Conservation (phyloP, 106 monocot species). For the Chionographis japonica region DNA sequence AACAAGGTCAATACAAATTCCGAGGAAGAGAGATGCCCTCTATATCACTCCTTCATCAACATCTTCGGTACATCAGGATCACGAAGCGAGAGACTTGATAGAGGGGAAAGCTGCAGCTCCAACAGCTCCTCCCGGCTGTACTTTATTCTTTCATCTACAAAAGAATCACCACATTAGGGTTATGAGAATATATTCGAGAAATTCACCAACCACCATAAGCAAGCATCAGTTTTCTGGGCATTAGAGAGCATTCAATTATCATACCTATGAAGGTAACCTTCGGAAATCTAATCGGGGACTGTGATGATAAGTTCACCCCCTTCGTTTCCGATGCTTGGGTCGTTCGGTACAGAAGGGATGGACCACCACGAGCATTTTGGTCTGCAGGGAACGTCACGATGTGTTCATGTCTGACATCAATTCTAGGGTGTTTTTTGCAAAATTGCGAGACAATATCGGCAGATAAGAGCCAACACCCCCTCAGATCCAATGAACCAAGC, state of each 20-base stretch:
- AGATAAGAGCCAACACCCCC: conserved; percentile 83
- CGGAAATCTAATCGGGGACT: neutral
- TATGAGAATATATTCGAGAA: neutral
- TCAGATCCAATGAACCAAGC: conserved; percentile 59
- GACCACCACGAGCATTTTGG: conserved; percentile 4
- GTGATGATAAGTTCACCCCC: conserved; percentile 14
- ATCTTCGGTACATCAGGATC: conserved; percentile 13
- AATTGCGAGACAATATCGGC: conserved; percentile 49
- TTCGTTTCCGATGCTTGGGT: conserved; percentile 12
- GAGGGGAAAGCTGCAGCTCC: conserved; percentile 37
- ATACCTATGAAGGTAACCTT: conserved; percentile 38
- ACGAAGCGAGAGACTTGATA: conserved; percentile 10
- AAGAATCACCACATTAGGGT: neutral
- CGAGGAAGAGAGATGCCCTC: no score
- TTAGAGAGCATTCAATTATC: neutral
- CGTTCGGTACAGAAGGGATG: conserved; percentile 3
- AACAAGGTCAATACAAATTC: no score
- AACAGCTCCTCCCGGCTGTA: conserved; percentile 67
- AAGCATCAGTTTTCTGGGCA: neutral
- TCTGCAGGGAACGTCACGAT: conserved; percentile 1
- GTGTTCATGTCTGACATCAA: conserved; percentile 65
- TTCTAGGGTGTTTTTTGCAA: conserved; percentile 32
- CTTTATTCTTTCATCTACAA: conserved; percentile 84
- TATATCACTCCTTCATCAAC: conserved; percentile 16
- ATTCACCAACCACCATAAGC: no score